Conservation (phyloP, 805 yeast genomes). For the Yarrowia yakushimensis region DNA sequence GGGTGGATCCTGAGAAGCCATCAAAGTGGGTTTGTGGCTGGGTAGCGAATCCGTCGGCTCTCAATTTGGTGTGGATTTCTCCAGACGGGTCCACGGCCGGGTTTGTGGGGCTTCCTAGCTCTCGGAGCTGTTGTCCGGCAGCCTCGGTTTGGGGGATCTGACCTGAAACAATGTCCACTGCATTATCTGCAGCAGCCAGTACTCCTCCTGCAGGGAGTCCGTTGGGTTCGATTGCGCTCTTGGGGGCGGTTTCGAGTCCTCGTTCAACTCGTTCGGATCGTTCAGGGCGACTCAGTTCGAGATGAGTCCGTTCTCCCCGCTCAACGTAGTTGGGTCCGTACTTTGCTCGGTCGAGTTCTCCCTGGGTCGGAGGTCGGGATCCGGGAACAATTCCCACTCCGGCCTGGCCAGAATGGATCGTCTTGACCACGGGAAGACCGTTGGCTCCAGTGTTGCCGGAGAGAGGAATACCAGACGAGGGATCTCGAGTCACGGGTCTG, state of each 20-base stretch:
- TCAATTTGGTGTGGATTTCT: background rate
- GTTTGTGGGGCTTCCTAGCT: background rate
- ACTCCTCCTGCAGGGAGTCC: background rate
- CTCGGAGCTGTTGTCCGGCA: background rate
- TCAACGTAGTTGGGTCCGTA: background rate
- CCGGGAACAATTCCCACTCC: background rate
- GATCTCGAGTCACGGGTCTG: background rate
- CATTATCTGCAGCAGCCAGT: background rate
- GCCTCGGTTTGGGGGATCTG: background rate
- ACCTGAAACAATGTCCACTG: background rate
- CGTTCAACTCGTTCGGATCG: no score
- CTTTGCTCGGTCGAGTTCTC: background rate
- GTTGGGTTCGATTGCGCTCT: no score
- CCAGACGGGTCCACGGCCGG: background rate
- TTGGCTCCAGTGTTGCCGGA: slow-evolving; percentile 1
- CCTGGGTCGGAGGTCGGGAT: background rate
- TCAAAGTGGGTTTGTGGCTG: background rate
- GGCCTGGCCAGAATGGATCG: background rate
- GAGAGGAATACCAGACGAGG: background rate
- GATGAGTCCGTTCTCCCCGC: no score
- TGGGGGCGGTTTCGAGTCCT: no score
- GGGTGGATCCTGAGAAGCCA: background rate
- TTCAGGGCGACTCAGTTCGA: no score
- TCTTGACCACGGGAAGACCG: background rate
- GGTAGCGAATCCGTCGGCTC: background rate